phyloP scores from a whole-genome alignment of 352 stramenopile species.

The Globisporangium uncinulatum region DNA sequence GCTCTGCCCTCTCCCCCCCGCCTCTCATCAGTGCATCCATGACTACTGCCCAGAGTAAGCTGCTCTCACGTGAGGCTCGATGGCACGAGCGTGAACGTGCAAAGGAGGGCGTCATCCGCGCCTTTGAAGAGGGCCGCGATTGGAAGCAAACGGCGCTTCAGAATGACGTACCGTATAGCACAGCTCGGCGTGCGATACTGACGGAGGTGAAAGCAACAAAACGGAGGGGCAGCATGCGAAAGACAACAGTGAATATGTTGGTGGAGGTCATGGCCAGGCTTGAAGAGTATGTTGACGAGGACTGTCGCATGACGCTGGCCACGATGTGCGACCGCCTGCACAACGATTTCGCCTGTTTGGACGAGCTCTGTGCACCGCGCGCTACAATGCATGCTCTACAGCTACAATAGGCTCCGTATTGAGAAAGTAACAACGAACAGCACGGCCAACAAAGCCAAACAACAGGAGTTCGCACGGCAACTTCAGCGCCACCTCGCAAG shows the following conservation, averaged over 20 bases:
- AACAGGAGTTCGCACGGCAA: slow-evolving; percentile 11
- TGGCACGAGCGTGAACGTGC: too few relatives aligned
- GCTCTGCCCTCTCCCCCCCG: too few relatives aligned
- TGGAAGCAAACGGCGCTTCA: too few relatives aligned
- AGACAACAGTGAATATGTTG: slow-evolving; percentile 18
- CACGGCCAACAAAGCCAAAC: slow-evolving; percentile 13
- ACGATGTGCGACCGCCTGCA: slow-evolving; percentile 5
- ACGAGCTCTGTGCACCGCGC: slow-evolving; percentile 12
- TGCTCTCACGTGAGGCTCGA: too few relatives aligned
- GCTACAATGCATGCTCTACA: slow-evolving; percentile 19
- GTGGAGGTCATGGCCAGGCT: slow-evolving; percentile 15
- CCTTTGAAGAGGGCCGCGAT: too few relatives aligned
- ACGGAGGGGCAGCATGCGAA: too few relatives aligned
- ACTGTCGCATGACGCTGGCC: slow-evolving; percentile 9
- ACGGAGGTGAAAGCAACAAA: too few relatives aligned
- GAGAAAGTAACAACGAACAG: slow-evolving; percentile 22
- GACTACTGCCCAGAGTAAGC: too few relatives aligned
- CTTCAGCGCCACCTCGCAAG: slow-evolving; percentile 10
- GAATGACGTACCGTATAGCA: too few relatives aligned
- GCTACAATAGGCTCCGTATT: slow-evolving; percentile 12
- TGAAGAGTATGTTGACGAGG: slow-evolving; percentile 13
- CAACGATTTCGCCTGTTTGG: slow-evolving; percentile 6
- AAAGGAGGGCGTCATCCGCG: too few relatives aligned
- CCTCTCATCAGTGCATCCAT: too few relatives aligned
- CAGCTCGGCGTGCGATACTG: too few relatives aligned